Percentiles rank a stretch among this genome's conserved stretches.
phyloP scores from a whole-genome alignment of 2,329 filamentous ascomycete genomes.

The Incumbomyces delicatus region DNA sequence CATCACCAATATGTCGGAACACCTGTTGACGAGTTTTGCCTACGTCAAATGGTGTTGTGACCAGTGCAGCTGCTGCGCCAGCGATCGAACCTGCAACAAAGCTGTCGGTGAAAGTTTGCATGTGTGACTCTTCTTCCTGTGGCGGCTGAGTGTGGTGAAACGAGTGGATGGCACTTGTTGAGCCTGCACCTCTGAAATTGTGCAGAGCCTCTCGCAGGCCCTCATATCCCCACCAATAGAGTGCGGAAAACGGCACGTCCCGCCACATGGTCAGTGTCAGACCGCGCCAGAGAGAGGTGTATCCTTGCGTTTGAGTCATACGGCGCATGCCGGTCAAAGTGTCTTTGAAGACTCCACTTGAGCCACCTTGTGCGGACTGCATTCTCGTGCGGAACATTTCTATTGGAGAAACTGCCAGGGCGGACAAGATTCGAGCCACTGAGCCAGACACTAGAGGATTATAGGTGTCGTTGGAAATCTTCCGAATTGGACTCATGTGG shows the following conservation, averaged over 20 bases:
- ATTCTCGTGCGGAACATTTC: slow-evolving; percentile 91
- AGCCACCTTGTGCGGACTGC: slow-evolving; percentile 57
- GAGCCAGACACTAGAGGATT: slow-evolving; percentile 73
- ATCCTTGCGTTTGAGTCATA: slow-evolving; percentile 70
- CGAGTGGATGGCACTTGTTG: slow-evolving; percentile 34
- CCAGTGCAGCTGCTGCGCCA: slow-evolving; percentile 72
- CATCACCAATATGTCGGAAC: slow-evolving; percentile 49
- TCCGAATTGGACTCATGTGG: slow-evolving; percentile 59
- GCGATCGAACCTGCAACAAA: slow-evolving; percentile 78
- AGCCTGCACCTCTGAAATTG: slow-evolving; percentile 50
- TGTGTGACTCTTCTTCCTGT: slow-evolving; percentile 55
- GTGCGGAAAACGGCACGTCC: slow-evolving; percentile 90
- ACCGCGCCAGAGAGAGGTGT: slow-evolving; percentile 79
- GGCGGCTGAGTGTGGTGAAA: slow-evolving; percentile 44
- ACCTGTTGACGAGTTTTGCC: slow-evolving; percentile 94
- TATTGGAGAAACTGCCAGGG: slow-evolving; percentile 74
- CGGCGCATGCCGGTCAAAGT: slow-evolving; percentile 66
- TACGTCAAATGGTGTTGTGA: slow-evolving; percentile 93
- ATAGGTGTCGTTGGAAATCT: slow-evolving; percentile 55
- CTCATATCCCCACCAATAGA: slow-evolving; percentile 99
- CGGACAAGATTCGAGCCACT: slow-evolving; percentile 67
- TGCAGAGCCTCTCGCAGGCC: slow-evolving; percentile 62
- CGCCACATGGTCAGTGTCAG: slow-evolving; percentile 87
- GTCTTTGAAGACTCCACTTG: slow-evolving; percentile 62
- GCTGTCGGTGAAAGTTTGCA: slow-evolving; percentile 73